Conservation (phyloP, 208 protist species). For the Phytomonas sp. region DNA sequence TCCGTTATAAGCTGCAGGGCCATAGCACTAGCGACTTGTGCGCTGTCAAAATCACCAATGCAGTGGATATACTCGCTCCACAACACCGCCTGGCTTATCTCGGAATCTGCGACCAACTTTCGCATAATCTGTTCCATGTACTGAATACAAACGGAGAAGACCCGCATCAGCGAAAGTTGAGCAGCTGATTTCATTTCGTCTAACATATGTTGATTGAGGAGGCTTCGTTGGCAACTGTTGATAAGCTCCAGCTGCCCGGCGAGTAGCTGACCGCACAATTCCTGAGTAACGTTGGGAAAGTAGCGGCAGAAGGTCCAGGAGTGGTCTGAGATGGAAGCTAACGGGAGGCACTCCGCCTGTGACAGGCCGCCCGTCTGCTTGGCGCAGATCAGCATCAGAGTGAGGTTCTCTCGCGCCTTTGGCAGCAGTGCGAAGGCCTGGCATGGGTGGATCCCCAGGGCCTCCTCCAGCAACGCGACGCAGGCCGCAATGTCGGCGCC, state of each 20-base stretch:
- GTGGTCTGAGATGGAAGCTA: constrained; percentile 60
- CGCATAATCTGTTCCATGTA: constrained; percentile 47
- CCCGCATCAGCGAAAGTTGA: constrained; percentile 48
- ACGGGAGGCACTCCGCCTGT: constrained; percentile 29
- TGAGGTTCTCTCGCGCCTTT: constrained; percentile 56
- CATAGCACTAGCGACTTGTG: constrained; percentile 13
- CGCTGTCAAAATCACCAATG: constrained; percentile 28
- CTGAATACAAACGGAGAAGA: constrained; percentile 25
- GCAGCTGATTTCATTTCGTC: constrained; percentile 26
- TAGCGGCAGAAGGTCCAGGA: constrained; percentile 26
- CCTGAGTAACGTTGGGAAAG: constrained; percentile 17
- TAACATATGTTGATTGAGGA: constrained; percentile 23
- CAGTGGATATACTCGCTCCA: constrained; percentile 41
- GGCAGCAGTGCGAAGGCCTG: constrained; percentile 44
- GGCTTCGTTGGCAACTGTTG: constrained; percentile 17
- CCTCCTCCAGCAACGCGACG: constrained; percentile 13
- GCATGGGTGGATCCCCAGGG: constrained; percentile 17
- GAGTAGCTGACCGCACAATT: constrained; percentile 23
- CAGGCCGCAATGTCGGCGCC: constrained; percentile 16
- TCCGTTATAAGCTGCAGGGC: constrained; percentile 14
- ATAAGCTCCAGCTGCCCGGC: constrained; percentile 33
- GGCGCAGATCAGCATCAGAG: constrained; percentile 40
- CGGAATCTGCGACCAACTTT: constrained; percentile 27
- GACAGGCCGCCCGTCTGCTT: constrained; percentile 24
- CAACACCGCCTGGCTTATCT: constrained; percentile 22